Conservation (phyloP, 129 eudicot species). For the Daucus carota region DNA sequence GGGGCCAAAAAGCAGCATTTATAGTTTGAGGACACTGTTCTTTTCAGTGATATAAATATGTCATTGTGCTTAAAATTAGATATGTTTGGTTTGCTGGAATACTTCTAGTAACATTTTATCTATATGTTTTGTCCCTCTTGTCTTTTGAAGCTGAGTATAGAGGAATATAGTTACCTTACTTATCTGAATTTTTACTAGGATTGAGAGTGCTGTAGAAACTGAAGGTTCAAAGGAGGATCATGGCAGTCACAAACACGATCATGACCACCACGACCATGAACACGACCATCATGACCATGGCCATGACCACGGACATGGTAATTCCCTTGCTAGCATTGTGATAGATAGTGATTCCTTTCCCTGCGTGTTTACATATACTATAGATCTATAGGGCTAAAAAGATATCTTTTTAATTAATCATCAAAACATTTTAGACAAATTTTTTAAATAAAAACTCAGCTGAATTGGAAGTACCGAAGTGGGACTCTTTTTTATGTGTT, state of each 20-base stretch:
- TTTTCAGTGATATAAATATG: not conserved
- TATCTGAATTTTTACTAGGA: conserved; percentile 37
- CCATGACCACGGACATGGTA: conserved; percentile 74
- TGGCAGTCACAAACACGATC: conserved; percentile 43
- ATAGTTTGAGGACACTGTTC: not conserved
- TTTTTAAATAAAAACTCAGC: not conserved
- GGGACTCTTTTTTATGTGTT: not conserved
- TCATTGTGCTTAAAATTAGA: not conserved
- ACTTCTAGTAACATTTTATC: not conserved
- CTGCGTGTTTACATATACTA: not conserved
- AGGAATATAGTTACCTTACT: conserved; percentile 14
- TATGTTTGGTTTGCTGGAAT: not conserved
- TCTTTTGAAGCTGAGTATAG: not conserved
- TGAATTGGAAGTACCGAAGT: not conserved
- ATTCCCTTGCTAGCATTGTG: conserved; percentile 2
- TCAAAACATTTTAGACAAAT: not conserved
- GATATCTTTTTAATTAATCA: not conserved
- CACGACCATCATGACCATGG: conserved; percentile 46
- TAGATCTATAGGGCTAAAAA: not conserved
- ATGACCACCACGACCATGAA: conserved; percentile 28
- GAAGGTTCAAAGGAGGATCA: conserved; percentile 76
- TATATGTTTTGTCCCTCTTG: not conserved
- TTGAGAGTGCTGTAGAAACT: conserved; percentile 74
- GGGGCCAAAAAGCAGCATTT: not conserved
- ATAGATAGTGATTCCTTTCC: not conserved